Base-by-base conservation (phyloP, 148 eudicot genomes). In the Chenopodium formosanum region DNA sequence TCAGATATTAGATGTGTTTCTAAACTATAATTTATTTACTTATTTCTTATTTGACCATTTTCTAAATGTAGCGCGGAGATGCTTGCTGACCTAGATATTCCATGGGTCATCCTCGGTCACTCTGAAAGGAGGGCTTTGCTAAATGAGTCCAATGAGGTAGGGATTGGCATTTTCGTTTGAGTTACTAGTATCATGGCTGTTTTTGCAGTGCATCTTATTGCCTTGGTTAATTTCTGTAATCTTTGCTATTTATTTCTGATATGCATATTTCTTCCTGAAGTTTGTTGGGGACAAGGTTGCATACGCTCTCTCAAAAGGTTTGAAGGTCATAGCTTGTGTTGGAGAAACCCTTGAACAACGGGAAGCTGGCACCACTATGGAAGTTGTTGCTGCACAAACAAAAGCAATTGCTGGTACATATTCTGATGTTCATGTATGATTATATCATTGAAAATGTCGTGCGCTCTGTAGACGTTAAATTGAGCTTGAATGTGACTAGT, bases 271-370 rank as follows among this genome's bases (percentile, higher is more conserved):
- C 23, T 79, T 79, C 23, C 6, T 74, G 82, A 75, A 94, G 97
- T 94, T 94, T 88, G 97, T 94, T 69, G 98, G 93, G 77, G 98
- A 94, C 44, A 94, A 94, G 82, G 97, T 92, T 82, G 94, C 97
- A 75, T 94, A 94, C 89, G 97, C 97, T 56, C 94, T 94, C 78
- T 86, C 94, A 46, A 84, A 92, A 86, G 93, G 98, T 65, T 82
- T 94, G 87, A 94, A 94, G 86, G 98, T 94, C 56, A 94, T 94
- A 82, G 98, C 98, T 76, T 94, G 98, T 87, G 93, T 94, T 77
- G 98, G 98, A 44, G 98, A 94, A 89, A 91, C 97, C 78, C 94
- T 94, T 85, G 97, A 94, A 81, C 93, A 94, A 83, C 88, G 98
- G n/a, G 98, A 94, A 88, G 86, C 97, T 70, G 98, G 97, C 53